Evolutionary conservation across 1,139 yeast species (phyloP), one percentile per base, ranked within the genome.

Genomic region (Yamadazyma triangularis): DNA sequence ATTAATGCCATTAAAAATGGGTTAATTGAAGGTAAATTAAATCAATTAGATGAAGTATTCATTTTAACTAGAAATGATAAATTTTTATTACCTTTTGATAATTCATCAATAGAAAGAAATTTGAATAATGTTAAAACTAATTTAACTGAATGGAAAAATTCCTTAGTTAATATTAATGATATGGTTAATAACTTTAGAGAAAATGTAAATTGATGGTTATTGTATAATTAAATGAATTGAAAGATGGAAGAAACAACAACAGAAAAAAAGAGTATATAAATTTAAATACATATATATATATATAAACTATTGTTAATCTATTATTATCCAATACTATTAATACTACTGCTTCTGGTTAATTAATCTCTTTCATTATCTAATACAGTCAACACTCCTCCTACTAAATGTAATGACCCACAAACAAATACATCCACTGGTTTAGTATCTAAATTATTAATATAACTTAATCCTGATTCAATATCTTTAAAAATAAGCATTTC

Each of bases 371-470:
- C 65, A 25, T 60, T 57, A 42, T 86, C 95, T 30, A 86, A 64
- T 5, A 89, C 96, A 2, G 88, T 91, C 30, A 91, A 63, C 36
- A 91, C 73, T 0, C 98, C 98, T 13, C 99, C 98, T 8, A 91
- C 95, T 33, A 93, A 64, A 55, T 89, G 96, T 40, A 93, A 64
- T 15, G 97, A 89, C 2, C 99, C 99, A 39, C 95, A 85, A 1
- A 88, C 96, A 59, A 88, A 81, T 1, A 88, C 94, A 42, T 88
- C 89, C 13, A 79, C 60, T 10, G 53, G 43, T 13, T 56, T 58
- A n/a, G n/a, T n/a, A 38, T 56, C 72, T 51, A 51, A 75, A 48
- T 56, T 57, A 40, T 70, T 64, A 33, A 74, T 63, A 42, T 71
- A 64, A 24, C 75, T 68, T 11, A 80, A 74, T 5, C 91, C 79